Evolutionary conservation across 345 rosid genomes (phyloP), one percentile per base, ranked within the genome.

Genomic region (Anastatica hierochuntica): DNA sequence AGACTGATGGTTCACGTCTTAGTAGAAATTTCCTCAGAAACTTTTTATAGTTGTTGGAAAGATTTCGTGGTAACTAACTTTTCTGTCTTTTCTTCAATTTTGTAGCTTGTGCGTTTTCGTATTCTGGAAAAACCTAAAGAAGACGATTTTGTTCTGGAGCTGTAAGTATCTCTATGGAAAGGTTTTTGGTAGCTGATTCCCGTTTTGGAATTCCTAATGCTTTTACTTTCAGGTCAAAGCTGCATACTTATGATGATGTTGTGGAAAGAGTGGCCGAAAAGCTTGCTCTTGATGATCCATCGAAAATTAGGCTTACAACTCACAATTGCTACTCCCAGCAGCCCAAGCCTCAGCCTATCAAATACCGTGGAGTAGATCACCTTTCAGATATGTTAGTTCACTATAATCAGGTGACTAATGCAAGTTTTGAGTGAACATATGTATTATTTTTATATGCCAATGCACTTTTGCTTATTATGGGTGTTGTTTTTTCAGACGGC

Each of bases 321-420:
- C 98, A 92, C 75, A 92, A 92, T 73, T 92, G 98, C 77, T 85
- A 92, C 75, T 88, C 98, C 55, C 98, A 92, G 74, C 96, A 85
- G 72, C 97, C 98, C 49, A 92, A 92, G 77, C 98, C 98, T 34
- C 90, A 83, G 52, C 86, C 97, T 14, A 79, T 92, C 26, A 88
- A 85, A 72, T 92, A 81, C 72, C 80, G 82, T 53, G 98, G 98
- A 64, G 77, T 83, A 37, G 88, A 88, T 45, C 95, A 69, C 76
- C 74, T 92, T 62, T 73, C 90, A 21, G 98, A 92, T 64, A 92
- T 92, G 98, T 75, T 92, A 62, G 72, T 77, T 43, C 97, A 88
- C 70, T 85, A 83, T 61, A 92, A 92, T 70, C 98, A 92, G 90
- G 98, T 88, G 60, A 42, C 6, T 50, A 16, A 16, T 31, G 26